Base-by-base conservation (phyloP, 768 basidiomycete species). In the Clitopilus hobsonii region DNA sequence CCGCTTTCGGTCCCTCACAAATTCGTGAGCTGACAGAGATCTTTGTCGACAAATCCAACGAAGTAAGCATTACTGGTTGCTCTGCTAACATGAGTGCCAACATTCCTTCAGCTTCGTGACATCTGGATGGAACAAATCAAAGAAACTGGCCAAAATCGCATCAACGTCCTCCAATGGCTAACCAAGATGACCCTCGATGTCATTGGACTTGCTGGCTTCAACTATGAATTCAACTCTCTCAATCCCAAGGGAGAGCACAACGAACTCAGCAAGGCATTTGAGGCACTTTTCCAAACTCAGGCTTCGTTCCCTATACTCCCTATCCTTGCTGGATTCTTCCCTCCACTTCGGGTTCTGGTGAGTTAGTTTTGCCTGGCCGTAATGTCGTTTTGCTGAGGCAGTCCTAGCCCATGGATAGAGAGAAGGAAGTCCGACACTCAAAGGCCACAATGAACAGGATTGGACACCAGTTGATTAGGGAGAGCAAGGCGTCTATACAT, bases 131-230 rank as follows among this genome's bases (percentile, higher is more conserved):
- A 60, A 1, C 71, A 79, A 56, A 67, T 72, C 20, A 56, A 71
- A 50, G 55, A 32, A 49, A 64, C 61, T 11, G 62, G 50, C 30
- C 56, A 47, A 1, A 67, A 58, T 4, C 68, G 67, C 6, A 71
- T 90, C 27, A 85, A 94, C 30, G 80, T 84, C 1, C 70, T 86
- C 30, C 70, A 74, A 3, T 89, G 84, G 81, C 71, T 91, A 2
- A 83, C 81, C 38, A 81, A 80, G 54, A 79, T 80, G 49, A 90
- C 89, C 3, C 72, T 92, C 7, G 91, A 92, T 58, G 80, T 89
- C 53, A 91, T 94, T 51, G 89, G 89, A 7, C 72, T 87, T 30
- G 85, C 74, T 71, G 84, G 65, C 6, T 71, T 67, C 63, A 68
- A 64, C 56, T 68, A 70, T 49, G 53, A 55, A 4, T 63, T 69